Evolutionary conservation across 1,284 basidiomycete species (phyloP).

Genomic region (Boletus sp.): DNA sequence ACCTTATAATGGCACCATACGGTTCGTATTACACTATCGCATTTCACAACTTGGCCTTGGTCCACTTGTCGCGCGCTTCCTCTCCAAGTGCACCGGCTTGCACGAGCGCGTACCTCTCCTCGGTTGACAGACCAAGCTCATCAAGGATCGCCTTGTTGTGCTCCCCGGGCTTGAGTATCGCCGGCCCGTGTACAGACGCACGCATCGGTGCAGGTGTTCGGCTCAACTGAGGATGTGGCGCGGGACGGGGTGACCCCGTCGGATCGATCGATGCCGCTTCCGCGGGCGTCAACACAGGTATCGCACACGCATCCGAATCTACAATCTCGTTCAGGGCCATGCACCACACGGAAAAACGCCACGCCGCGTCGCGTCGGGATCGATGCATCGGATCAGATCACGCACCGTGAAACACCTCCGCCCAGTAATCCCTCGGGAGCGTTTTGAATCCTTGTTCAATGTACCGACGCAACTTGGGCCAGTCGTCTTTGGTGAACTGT

Average conservation of each 20-base stretch:
- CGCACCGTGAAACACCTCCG: constrained; percentile 60
- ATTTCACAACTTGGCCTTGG: constrained; percentile 23
- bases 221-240: constrained; percentile 54
- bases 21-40: background rate
- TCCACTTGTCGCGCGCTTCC: constrained; percentile 23
- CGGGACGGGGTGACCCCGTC: constrained; percentile 43
- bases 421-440: constrained; percentile 71
- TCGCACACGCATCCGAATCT: constrained; percentile 75
- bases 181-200: constrained; percentile 9
- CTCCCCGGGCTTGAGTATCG: constrained; percentile 48
- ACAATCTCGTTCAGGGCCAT: background rate
- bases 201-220: constrained; percentile 30
- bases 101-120: constrained; percentile 43
- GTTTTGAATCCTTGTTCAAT: constrained; percentile 65
- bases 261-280: constrained; percentile 57
- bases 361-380: too few species aligned
- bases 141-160: constrained; percentile 57
- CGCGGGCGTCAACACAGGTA: constrained; percentile 70
- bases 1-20: too few species aligned
- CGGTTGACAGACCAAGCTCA: constrained; percentile 49
- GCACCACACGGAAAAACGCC: background rate
- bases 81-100: constrained; percentile 49
- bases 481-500: constrained; percentile 57
- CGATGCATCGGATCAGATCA: background rate
- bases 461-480: constrained; percentile 64